Conservation (phyloP, 768 basidiomycete genomes). For the Mrakia hoshinonis region DNA sequence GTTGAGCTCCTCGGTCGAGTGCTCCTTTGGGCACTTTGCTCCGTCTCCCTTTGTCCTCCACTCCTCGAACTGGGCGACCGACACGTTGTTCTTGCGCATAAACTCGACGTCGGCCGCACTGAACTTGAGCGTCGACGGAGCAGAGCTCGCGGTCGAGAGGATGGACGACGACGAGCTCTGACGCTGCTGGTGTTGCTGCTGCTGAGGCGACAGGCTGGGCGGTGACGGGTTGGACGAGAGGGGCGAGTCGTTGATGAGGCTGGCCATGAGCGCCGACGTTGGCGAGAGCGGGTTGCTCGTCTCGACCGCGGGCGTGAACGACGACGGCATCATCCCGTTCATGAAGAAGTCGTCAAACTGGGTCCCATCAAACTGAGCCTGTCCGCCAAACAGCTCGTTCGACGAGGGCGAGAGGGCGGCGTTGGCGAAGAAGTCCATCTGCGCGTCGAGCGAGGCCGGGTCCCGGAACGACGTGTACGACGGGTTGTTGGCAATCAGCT, state of each 20-base stretch:
- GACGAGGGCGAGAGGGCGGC: slow-evolving; percentile 2
- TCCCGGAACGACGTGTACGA: slow-evolving; percentile 70
- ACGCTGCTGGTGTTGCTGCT: background rate
- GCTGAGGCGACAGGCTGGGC: background rate
- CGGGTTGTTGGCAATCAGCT: slow-evolving; percentile 73
- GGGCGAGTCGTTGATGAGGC: slow-evolving; percentile 1
- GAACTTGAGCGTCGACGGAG: background rate
- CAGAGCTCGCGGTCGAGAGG: background rate
- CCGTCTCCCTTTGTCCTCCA: background rate
- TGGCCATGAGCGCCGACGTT: background rate
- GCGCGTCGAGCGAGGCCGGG: background rate
- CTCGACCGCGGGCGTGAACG: background rate
- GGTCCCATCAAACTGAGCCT: slow-evolving; percentile 7
- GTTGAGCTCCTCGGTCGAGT: background rate
- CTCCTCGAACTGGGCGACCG: background rate
- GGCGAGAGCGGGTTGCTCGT: background rate
- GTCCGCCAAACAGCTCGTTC: slow-evolving; percentile 22
- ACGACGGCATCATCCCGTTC: background rate
- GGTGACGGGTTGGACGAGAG: background rate
- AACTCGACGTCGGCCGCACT: background rate
- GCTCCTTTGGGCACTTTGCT: background rate
- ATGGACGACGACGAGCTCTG: background rate
- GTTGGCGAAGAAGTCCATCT: slow-evolving; percentile 15
- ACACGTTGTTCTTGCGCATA: background rate
- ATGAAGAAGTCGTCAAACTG: slow-evolving; percentile 26